phyloP scores from a whole-genome alignment of 495 filamentous ascomycete species.

The Aspergillus affinis region DNA sequence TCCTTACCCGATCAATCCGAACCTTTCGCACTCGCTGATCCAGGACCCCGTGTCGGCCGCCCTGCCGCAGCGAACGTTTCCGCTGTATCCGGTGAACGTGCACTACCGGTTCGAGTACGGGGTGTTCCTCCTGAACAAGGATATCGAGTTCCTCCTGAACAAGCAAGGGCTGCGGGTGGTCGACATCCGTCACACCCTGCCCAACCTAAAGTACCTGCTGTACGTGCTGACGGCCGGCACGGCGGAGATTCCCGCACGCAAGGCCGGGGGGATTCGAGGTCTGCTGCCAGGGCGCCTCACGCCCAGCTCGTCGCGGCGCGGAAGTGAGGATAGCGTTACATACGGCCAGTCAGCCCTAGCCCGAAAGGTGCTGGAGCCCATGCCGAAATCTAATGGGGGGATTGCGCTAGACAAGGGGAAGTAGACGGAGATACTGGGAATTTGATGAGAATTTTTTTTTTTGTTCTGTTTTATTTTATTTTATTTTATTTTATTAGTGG shows the following conservation, averaged over 20 bases:
- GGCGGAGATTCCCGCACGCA: conserved; percentile 74
- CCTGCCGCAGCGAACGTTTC: conserved; percentile 71
- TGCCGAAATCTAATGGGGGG: conserved; percentile 34
- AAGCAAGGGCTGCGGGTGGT: conserved; percentile 72
- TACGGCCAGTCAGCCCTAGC: conserved; percentile 34
- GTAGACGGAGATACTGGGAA: too few relatives aligned
- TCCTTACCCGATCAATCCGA: conserved; percentile 74
- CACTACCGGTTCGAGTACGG: conserved; percentile 91
- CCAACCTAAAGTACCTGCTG: conserved; percentile 90
- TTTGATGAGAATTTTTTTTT: conserved; percentile 5
- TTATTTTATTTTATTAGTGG: too few relatives aligned
- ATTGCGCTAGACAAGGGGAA: conserved; percentile 25
- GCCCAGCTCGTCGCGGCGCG: conserved; percentile 38
- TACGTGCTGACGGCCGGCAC: conserved; percentile 79
- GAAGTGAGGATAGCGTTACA: conserved; percentile 41
- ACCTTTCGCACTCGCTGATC: conserved; percentile 72
- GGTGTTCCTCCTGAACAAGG: conserved; percentile 90
- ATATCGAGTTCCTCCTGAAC: conserved; percentile 82
- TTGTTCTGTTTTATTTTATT: not conserved
- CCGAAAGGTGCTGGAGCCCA: conserved; percentile 28
- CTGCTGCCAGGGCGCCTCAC: conserved; percentile 43
- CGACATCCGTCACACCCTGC: conserved; percentile 86
- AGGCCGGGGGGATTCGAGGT: conserved; percentile 72
- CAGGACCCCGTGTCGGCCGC: conserved; percentile 72
- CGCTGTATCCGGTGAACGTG: conserved; percentile 74